Base-by-base conservation (phyloP, 495 filamentous ascomycete genomes). In the Jackrogersella minutella region DNA sequence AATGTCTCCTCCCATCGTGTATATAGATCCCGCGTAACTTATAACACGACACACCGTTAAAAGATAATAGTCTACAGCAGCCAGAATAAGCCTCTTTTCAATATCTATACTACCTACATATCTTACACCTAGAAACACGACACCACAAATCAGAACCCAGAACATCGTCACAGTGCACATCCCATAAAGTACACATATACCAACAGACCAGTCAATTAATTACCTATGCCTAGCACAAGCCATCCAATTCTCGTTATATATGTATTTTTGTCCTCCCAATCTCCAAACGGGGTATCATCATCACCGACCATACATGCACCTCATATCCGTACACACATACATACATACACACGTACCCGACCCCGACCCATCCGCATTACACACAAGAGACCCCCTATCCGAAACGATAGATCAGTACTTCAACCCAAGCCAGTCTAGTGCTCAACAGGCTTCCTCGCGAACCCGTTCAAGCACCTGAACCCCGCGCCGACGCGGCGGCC, bases 401-500 rank as follows among this genome's bases (percentile, higher is more conserved):
- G 10, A 30, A 30, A 30, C 34, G 22, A 16, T 28, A 47, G 22
- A 47, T n/a, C n/a, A n/a, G n/a, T n/a, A n/a, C n/a, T n/a, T n/a
- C 3, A 22, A 50, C 14, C n/a, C 21, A 49, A 24, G 9, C 46
- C 26, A 50, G 14, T 30, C 36, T 46, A 16, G 60, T 28, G 5
- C 26, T 31, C 13, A 47, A 28, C 17, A 11, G 92, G 91, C 85
- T 99, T 99, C 84, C 89, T 89, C 36, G 93, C 91, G 84, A 90
- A 97, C 2, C 95, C 95, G 64, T 83, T 90, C 76, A 99, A 78
- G 73, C 87, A 89, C 69, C 92, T 88, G 87, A 92, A 97, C n/a
- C 89, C 92, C 30, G 90, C 87, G 33, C 91, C 91, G 58, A 85
- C 85, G 68, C 86, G 85, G 36, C 91, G 84, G 3, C 91, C 92